Evolutionary conservation across 805 yeast species (phyloP).

Genomic region (Brettanomyces naardenensis): DNA sequence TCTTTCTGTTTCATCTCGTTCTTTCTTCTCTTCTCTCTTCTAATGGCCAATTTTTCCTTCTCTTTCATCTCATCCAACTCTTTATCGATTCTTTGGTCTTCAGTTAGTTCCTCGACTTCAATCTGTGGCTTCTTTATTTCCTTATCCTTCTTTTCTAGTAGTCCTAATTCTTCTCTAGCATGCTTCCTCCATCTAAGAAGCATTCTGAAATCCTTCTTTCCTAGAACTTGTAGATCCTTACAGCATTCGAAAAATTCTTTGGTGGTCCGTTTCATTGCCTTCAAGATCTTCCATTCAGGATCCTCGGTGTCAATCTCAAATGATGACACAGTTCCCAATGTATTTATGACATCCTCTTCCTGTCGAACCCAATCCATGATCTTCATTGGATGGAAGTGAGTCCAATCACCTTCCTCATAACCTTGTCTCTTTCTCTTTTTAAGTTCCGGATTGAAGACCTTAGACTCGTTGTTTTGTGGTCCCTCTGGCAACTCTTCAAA

Average conservation of each 20-base stretch:
- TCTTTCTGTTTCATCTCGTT: slow-evolving; percentile 86
- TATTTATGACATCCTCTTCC: slow-evolving; percentile 74
- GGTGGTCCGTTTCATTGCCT: slow-evolving; percentile 69
- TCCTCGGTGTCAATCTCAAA: slow-evolving; percentile 55
- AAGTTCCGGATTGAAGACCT: slow-evolving; percentile 90
- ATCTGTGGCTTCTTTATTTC: slow-evolving; percentile 44
- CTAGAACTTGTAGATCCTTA: slow-evolving; percentile 88
- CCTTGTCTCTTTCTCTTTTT: slow-evolving; percentile 89
- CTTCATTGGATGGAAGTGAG: slow-evolving; percentile 61
- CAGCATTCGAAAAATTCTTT: slow-evolving; percentile 74
- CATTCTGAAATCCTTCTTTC: slow-evolving; percentile 85
- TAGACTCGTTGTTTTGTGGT: slow-evolving; percentile 77
- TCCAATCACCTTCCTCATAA: slow-evolving; percentile 89
- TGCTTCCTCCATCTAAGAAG: slow-evolving; percentile 83
- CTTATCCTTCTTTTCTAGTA: slow-evolving; percentile 46
- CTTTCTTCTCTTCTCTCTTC: slow-evolving; percentile 73
- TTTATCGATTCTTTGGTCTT: slow-evolving; percentile 82
- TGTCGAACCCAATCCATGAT: slow-evolving; percentile 70
- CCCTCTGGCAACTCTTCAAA: slow-evolving; percentile 84
- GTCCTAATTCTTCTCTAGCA: slow-evolving; percentile 69
- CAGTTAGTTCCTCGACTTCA: slow-evolving; percentile 67
- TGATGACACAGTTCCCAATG: slow-evolving; percentile 66
- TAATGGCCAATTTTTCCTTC: slow-evolving; percentile 58
- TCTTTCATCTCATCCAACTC: slow-evolving; percentile 72
- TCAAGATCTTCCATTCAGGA: slow-evolving; percentile 65